These are phyloP conservation scores for Linum tenue DNA, from an alignment of 345 rosid genomes.

Conservation along the genomic window DNA sequence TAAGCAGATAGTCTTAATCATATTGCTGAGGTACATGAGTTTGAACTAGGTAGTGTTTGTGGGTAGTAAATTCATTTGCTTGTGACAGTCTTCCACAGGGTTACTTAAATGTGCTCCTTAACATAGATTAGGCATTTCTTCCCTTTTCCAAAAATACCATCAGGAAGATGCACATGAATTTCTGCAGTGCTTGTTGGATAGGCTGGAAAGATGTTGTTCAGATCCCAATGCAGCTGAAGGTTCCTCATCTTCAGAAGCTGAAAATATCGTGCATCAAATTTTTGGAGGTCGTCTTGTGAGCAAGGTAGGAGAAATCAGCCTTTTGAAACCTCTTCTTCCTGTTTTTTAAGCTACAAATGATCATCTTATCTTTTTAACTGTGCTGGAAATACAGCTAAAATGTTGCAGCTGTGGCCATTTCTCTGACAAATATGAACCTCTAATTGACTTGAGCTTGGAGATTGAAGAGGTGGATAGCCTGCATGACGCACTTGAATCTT, in stretches of 20 bases:
- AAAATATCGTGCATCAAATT: constrained; percentile 43
- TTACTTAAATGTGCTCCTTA: constrained; percentile 26
- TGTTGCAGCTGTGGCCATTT: constrained; percentile 60
- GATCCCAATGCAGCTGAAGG: constrained; percentile 20
- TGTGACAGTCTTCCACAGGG: no score
- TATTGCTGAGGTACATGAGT: no score
- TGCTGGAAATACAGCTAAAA: constrained; percentile 34
- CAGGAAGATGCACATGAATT: constrained; percentile 94
- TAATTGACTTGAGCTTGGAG: constrained; percentile 70
- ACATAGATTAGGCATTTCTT: constrained; percentile 41
- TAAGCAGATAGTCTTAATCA: no score
- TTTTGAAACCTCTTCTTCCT: background rate
- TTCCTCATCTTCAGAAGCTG: constrained; percentile 18
- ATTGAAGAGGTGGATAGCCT: constrained; percentile 51
- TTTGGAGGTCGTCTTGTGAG: constrained; percentile 70
- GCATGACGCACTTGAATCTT: constrained; percentile 51
- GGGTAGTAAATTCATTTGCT: no score
- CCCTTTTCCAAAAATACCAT: constrained; percentile 41
- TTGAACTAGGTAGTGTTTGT: no score
- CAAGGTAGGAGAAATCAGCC: constrained; percentile 30
- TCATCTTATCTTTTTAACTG: background rate
- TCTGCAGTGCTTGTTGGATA: constrained; percentile 61
- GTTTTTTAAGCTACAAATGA: background rate
- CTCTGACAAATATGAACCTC: constrained; percentile 51
- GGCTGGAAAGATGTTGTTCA: constrained; percentile 53